Evolutionary conservation across 2,329 filamentous ascomycete genomes (phyloP), one percentile per base, ranked within the genome.

Genomic region (Cladosporium sp.): DNA sequence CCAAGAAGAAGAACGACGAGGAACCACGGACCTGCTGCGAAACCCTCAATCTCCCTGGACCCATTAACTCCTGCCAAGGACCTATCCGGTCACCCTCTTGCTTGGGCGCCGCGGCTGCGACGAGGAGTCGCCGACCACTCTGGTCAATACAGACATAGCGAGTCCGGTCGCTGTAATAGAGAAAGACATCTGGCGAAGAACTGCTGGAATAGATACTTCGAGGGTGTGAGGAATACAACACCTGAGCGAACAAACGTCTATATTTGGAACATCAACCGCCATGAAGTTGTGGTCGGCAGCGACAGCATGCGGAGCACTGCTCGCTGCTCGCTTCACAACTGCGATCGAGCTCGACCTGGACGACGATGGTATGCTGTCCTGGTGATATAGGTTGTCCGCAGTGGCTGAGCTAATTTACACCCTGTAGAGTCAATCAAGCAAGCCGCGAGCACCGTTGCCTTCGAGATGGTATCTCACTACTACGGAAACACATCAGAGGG

Each of bases 381-480:
- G 15, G 7, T 11, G 6, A 11, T 19, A 5, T n/a, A 30, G 15
- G 38, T n/a, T n/a, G n/a, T n/a, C n/a, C n/a, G n/a, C n/a, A n/a
- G n/a, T n/a, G n/a, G n/a, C n/a, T n/a, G n/a, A n/a, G n/a, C n/a
- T n/a, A n/a, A n/a, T 39, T 50, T 32, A 50, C 39, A 27, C 15
- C 16, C 30, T 20, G 12, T 33, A 50, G 70, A 68, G 40, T 74
- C 72, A 1, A 70, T 76, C 58, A 72, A 71, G 54, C 51, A 60
- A 47, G 73, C 72, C 19, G 72, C 73, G 5, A 60, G 58, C 11
- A 64, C 63, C 11, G 62, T 67, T 16, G 76, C 76, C 3, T 67
- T 72, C 51, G 73, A 74, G 39, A 72, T 79, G 68, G 71, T 79
- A 67, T 61, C 62, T 15, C 76, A 73, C 57, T 81, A 81, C 60